Evolutionary conservation across 352 stramenopile species (phyloP), one percentile per base, ranked within the genome.

Genomic region (Phytophthora fragariaefolia): DNA sequence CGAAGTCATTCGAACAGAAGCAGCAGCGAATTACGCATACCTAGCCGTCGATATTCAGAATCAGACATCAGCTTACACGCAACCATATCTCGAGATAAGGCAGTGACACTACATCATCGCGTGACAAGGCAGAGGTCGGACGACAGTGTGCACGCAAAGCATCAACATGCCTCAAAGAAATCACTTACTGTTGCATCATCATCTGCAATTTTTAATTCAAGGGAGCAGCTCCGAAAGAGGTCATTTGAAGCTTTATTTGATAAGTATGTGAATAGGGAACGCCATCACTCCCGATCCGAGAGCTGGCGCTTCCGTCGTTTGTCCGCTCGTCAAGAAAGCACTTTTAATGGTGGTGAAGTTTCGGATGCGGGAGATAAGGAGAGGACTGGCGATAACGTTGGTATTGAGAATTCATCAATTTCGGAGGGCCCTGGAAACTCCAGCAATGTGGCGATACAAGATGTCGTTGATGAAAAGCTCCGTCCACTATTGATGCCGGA

Each of bases 381-480:
- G 13, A 58, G 49, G 20, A 48, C 40, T 10, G 72, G 73, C 46
- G 60, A 64, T 34, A 42, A 34, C 9, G 56, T 15, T 28, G 34
- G 52, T 8, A 46, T 58, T 6, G 69, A 73, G 13, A 58, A 12
- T 13, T 53, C 68, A 23, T 17, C 4, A 7, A 46, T 60, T 60
- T 59, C 40, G 48, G 69, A 71, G 49, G 57, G 36, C 15, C 6
- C 51, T 50, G 34, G 8, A 7, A 46, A 34, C 23, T 17, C 45
- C 15, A 36, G 48, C 6, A 43, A 18, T 32, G 17, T 40, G 46
- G 12, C 27, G n/a, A 36, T 51, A 10, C 76, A 85, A 59, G 77
- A 83, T 27, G 62, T 57, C 15, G 51, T 92, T 17, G 84, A 92
- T 28, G 84, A 89, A 32, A 92, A 92, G 56, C 40, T 92, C 4